phyloP scores from a whole-genome alignment of 2,329 filamentous ascomycete species.

The Botrytis squamosa region DNA sequence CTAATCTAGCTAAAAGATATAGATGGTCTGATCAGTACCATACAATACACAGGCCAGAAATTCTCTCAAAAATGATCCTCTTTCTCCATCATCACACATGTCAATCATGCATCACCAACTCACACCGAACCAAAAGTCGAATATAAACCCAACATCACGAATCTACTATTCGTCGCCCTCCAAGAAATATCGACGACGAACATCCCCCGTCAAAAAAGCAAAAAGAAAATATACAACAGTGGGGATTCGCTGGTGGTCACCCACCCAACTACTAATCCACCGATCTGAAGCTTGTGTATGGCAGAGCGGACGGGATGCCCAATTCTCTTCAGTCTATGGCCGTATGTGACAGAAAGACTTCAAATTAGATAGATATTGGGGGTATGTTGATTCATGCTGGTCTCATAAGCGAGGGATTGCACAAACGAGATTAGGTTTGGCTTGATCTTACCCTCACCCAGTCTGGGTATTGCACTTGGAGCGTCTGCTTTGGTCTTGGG shows the following conservation, averaged over 20 bases:
- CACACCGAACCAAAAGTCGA: background rate
- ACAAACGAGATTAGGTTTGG: background rate
- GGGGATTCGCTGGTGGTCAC: slow-evolving; percentile 18
- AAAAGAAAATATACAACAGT: slow-evolving; percentile 7
- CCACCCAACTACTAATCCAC: slow-evolving; percentile 19
- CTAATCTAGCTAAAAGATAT: background rate
- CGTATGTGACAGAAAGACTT: background rate
- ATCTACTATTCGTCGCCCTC: background rate
- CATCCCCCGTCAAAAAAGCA: background rate
- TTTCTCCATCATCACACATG: background rate
- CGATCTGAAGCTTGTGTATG: slow-evolving; percentile 18
- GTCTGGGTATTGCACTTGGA: background rate
- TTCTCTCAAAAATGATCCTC: background rate
- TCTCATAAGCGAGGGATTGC: background rate
- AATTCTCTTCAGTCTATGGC: slow-evolving; percentile 14
- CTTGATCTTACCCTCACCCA: background rate
- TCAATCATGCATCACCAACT: background rate
- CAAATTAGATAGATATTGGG: background rate
- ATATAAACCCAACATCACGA: no score
- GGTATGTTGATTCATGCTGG: background rate
- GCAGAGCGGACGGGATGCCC: slow-evolving; percentile 5
- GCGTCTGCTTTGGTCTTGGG: background rate
- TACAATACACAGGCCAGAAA: background rate
- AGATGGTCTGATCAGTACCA: background rate
- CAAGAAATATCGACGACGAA: background rate